These are phyloP conservation scores for Boletellus emodensis DNA, from an alignment of 768 basidiomycete genomes.

Conservation along the genomic window DNA sequence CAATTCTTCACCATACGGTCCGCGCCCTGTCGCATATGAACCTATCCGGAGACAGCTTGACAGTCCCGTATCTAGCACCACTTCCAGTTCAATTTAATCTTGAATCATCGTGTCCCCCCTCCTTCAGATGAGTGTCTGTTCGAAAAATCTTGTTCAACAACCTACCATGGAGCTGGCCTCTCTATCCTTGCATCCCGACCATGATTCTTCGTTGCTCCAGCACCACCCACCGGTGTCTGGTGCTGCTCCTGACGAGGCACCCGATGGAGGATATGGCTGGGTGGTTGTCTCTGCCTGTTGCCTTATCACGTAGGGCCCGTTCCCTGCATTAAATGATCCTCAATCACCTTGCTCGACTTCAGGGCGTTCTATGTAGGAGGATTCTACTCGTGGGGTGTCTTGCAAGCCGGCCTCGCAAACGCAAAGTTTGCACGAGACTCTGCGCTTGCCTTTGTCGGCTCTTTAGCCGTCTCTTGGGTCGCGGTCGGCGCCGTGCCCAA, in stretches of 20 bases:
- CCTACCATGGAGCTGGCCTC: neutral
- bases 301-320: constrained; percentile 21
- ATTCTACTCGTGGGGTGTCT: constrained; percentile 30
- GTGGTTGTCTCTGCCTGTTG: constrained; percentile 29
- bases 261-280: constrained; percentile 34
- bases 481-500: constrained; percentile 29
- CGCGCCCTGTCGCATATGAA: neutral
- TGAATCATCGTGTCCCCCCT: neutral
- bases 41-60: neutral
- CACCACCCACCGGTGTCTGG: neutral
- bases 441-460: constrained; percentile 32
- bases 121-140: neutral
- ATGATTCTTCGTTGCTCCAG: neutral
- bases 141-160: neutral
- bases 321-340: neutral
- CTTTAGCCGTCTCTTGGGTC: constrained; percentile 26
- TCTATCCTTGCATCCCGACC: neutral
- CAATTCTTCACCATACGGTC: neutral
- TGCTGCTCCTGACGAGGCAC: constrained; percentile 10
- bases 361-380: constrained; percentile 27
- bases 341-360: neutral
- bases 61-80: constrained; percentile 1
- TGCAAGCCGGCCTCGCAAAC: constrained; percentile 29
- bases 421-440: constrained; percentile 23
- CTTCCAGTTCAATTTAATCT: neutral